Conservation (phyloP, 2,329 filamentous ascomycete species). For the Nigrograna mackinnonii region DNA sequence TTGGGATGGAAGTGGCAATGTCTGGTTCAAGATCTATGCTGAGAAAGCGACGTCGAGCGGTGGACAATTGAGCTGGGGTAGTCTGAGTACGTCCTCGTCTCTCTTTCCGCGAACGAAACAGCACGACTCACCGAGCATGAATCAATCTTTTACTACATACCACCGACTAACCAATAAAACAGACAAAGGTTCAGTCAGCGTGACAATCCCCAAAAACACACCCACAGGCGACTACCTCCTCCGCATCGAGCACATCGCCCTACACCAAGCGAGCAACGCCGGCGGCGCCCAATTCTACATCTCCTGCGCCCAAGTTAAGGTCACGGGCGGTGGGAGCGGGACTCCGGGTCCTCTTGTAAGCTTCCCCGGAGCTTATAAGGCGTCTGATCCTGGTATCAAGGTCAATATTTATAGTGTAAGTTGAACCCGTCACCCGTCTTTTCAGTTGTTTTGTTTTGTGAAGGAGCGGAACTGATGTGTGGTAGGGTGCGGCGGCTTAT, state of each 20-base stretch:
- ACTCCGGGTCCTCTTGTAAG: slow-evolving; percentile 41
- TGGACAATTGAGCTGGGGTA: slow-evolving; percentile 29
- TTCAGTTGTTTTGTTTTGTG: not conserved
- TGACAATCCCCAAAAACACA: slow-evolving; percentile 43
- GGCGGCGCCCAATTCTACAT: slow-evolving; percentile 51
- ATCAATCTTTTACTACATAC: too few relatives aligned
- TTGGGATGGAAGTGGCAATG: slow-evolving; percentile 36
- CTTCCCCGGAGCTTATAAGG: slow-evolving; percentile 47
- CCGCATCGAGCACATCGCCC: slow-evolving; percentile 50
- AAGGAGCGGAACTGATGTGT: slow-evolving; percentile 1
- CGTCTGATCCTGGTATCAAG: slow-evolving; percentile 33
- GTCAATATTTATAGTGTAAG: slow-evolving; percentile 36
- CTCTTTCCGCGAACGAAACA: not conserved
- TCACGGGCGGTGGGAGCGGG: slow-evolving; percentile 43
- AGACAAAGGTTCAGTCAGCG: slow-evolving; percentile 24
- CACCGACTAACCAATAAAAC: not conserved
- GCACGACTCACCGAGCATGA: too few relatives aligned
- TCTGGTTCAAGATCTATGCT: slow-evolving; percentile 42
- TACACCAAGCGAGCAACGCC: slow-evolving; percentile 37
- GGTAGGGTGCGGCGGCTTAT: slow-evolving; percentile 17
- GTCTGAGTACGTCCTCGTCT: slow-evolving; percentile 16
- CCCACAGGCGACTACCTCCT: slow-evolving; percentile 51
- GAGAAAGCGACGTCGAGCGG: slow-evolving; percentile 21
- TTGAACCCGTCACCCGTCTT: too few relatives aligned
- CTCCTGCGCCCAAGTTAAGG: slow-evolving; percentile 50